A percentile compares a stretch with the other conserved stretches of the same genome.
These are phyloP conservation scores for Actinidia chinensis DNA, from an alignment of 179 eudicot species.

Conservation along the genomic window DNA sequence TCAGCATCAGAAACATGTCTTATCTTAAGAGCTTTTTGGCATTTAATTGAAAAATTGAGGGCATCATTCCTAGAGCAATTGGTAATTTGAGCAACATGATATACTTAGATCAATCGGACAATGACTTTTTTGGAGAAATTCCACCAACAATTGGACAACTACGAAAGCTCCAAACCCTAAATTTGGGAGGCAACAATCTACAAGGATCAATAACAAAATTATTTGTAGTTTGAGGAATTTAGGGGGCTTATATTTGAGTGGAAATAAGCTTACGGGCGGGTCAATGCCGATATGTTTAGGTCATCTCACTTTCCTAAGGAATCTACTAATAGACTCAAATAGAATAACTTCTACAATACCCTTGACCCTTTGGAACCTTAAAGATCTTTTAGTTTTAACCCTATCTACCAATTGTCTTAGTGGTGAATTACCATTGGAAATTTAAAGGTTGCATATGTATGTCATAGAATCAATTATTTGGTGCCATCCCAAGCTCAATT, in stretches of 20 bases:
- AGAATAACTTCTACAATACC: slow-evolving; percentile 4
- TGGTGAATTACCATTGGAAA: slow-evolving; percentile 21
- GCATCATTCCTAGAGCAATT: background rate
- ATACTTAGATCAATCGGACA: background rate
- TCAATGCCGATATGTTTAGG: background rate
- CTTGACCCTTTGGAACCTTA: background rate
- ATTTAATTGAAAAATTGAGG: background rate
- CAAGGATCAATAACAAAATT: slow-evolving; percentile 3
- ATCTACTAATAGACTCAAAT: background rate
- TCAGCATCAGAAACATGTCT: background rate
- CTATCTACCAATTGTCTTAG: slow-evolving; percentile 19
- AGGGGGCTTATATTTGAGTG: background rate
- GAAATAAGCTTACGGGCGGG: background rate
- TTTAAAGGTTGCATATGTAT: background rate
- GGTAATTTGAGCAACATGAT: slow-evolving; percentile 8
- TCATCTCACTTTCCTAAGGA: background rate
- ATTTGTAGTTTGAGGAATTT: background rate
- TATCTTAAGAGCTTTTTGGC: background rate
- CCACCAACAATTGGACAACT: background rate
- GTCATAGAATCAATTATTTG: slow-evolving; percentile 18
- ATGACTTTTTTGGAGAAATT: background rate
- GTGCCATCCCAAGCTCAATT: slow-evolving; percentile 13
- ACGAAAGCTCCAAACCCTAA: background rate
- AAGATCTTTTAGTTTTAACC: slow-evolving; percentile 8
- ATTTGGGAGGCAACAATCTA: background rate